Percentiles rank a stretch among this genome's conserved stretches.
phyloP scores from a whole-genome alignment of 805 yeast species.

The Lachancea nothofagi region DNA sequence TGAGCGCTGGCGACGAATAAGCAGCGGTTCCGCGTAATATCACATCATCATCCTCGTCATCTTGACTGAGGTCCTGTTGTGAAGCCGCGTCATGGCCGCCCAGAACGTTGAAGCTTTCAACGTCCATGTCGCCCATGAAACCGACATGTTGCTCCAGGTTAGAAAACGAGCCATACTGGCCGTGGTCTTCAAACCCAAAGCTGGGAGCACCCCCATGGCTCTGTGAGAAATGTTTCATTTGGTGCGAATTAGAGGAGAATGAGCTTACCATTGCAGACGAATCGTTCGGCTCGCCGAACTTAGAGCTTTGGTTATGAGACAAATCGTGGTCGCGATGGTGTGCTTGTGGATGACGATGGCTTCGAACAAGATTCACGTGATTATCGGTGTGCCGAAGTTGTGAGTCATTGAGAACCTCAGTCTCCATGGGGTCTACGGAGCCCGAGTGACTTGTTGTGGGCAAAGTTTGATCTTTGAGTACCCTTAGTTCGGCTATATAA shows the following conservation, averaged over 20 bases:
- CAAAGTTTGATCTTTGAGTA: background rate
- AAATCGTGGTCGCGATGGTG: background rate
- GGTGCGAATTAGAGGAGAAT: background rate
- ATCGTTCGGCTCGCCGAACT: background rate
- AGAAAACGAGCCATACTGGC: conserved; percentile 18
- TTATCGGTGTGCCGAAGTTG: background rate
- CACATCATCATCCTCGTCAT: conserved; percentile 9
- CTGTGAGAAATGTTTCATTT: conserved; percentile 2
- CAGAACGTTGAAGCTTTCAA: conserved; percentile 6
- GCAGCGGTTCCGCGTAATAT: conserved; percentile 4
- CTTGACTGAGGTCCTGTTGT: conserved; percentile 6
- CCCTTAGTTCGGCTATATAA: conserved; percentile 4
- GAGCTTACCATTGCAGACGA: background rate
- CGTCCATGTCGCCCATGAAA: conserved; percentile 12
- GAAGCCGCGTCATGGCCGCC: conserved; percentile 12
- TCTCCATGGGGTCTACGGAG: conserved; percentile 7
- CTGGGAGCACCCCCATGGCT: conserved; percentile 1
- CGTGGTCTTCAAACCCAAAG: conserved; percentile 4
- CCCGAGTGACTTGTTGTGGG: conserved; percentile 5
- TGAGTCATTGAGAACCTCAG: background rate
- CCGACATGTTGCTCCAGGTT: conserved; percentile 15
- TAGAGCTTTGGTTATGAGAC: background rate
- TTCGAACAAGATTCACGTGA: background rate
- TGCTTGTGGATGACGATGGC: background rate
- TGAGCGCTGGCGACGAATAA: conserved; percentile 12